A percentile compares a stretch with the other conserved stretches of the same genome.
phyloP scores from a whole-genome alignment of 2,329 filamentous ascomycete species.

The Trichophyton equinum region DNA sequence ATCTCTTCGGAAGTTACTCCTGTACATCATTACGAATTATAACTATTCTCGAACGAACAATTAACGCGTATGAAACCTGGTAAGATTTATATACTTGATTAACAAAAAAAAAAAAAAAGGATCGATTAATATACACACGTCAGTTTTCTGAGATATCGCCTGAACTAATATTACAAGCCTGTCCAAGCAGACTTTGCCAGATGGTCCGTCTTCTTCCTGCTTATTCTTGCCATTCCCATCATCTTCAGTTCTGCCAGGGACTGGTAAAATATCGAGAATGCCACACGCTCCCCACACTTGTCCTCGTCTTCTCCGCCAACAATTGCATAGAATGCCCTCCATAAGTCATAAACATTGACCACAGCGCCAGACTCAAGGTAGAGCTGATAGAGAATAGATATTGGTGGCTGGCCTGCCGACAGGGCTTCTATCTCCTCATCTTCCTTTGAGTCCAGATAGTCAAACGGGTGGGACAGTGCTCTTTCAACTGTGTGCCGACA shows the following conservation, averaged over 20 bases:
- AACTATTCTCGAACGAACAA: background rate
- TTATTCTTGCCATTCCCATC: constrained; percentile 78
- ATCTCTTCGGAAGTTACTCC: background rate
- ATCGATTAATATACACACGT: too few species aligned
- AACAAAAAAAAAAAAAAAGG: too few species aligned
- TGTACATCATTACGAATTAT: constrained; percentile 4
- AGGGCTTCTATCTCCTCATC: constrained; percentile 23
- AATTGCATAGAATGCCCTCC: constrained; percentile 48
- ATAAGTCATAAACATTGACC: constrained; percentile 50
- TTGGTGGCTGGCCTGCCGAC: constrained; percentile 43
- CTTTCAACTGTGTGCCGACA: constrained; percentile 48
- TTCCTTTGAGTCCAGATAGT: constrained; percentile 46
- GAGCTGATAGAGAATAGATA: constrained; percentile 49
- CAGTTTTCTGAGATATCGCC: too few species aligned
- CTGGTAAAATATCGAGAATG: constrained; percentile 67
- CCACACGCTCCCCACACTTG: constrained; percentile 22
- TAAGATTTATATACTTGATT: background rate
- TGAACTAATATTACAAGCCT: constrained; percentile 34
- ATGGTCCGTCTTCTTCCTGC: constrained; percentile 85
- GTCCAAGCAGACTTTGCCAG: constrained; percentile 72
- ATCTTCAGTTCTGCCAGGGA: constrained; percentile 72
- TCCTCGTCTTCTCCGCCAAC: constrained; percentile 26
- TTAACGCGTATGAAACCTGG: background rate
- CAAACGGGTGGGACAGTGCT: constrained; percentile 45
- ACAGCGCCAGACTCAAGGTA: constrained; percentile 50